A percentile compares a stretch with the other conserved stretches of the same genome.
Conservation (phyloP, 768 basidiomycete genomes). For the Boletus sp. region DNA sequence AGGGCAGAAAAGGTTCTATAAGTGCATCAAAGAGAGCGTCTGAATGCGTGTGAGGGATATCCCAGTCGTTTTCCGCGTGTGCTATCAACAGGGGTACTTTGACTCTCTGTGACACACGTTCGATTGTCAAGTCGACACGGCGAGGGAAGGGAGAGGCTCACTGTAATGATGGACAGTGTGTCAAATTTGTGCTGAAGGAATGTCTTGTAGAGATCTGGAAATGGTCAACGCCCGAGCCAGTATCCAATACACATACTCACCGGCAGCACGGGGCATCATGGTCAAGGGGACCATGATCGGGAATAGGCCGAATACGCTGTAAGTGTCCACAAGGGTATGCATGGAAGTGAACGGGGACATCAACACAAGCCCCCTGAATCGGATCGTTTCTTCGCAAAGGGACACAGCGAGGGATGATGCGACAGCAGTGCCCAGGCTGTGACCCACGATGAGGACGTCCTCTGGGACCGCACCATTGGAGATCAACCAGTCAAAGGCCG, state of each 20-base stretch:
- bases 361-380: slow-evolving; percentile 47
- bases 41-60: slow-evolving; percentile 72
- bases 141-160: slow-evolving; percentile 32
- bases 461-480: slow-evolving; percentile 52
- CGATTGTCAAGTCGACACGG: neutral
- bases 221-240: neutral
- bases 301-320: slow-evolving; percentile 59
- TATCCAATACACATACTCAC: slow-evolving; percentile 41
- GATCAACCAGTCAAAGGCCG: slow-evolving; percentile 79
- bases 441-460: slow-evolving; percentile 74
- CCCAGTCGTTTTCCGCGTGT: slow-evolving; percentile 72
- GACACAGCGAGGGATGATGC: slow-evolving; percentile 46
- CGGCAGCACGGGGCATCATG: slow-evolving; percentile 54
- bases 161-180: slow-evolving; percentile 58
- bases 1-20: slow-evolving; percentile 59
- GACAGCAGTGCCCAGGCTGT: slow-evolving; percentile 88
- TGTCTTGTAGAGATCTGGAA: slow-evolving; percentile 50
- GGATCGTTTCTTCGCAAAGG: slow-evolving; percentile 42
- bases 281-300: slow-evolving; percentile 72
- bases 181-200: slow-evolving; percentile 59
- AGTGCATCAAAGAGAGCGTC: slow-evolving; percentile 63
- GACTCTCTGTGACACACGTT: slow-evolving; percentile 45
- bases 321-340: slow-evolving; percentile 60
- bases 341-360: slow-evolving; percentile 59
- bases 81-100: slow-evolving; percentile 66